Evolutionary conservation across 768 basidiomycete genomes (phyloP).

Genomic region (Agrocybe pediades): DNA sequence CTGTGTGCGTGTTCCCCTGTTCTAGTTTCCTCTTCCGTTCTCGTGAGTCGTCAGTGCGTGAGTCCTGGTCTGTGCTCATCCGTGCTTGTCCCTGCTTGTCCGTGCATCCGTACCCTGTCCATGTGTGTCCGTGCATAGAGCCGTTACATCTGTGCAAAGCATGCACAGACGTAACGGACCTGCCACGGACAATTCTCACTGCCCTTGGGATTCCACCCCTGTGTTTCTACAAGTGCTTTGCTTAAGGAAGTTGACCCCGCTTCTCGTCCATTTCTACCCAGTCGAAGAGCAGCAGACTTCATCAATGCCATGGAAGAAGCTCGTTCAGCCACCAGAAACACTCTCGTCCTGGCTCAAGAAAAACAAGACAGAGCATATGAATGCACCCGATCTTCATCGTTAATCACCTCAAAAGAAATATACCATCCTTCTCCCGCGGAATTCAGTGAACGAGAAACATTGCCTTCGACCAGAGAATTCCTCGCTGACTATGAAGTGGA

Average conservation of each 20-base stretch:
- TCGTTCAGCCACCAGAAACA: background rate
- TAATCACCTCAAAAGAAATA: constrained; percentile 19
- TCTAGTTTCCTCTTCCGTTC: no score
- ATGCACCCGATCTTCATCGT: constrained; percentile 26
- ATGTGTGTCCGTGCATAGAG: no score
- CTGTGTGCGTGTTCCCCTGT: no score
- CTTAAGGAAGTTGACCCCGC: background rate
- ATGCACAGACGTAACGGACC: no score
- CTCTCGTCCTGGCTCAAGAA: no score
- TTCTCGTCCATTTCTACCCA: background rate
- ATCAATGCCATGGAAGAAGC: background rate
- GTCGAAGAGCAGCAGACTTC: background rate
- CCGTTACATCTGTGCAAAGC: no score
- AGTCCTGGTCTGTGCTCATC: no score
- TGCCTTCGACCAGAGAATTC: constrained; percentile 18
- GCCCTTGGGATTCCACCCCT: constrained; percentile 28
- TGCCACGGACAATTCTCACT: no score
- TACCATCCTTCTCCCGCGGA: constrained; percentile 16
- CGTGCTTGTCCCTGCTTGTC: no score
- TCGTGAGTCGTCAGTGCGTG: no score
- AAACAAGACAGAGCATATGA: no score
- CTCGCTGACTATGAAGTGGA: constrained; percentile 20
- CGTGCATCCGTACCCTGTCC: no score
- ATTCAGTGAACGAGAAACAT: constrained; percentile 11
- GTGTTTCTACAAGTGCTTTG: background rate